Base-by-base conservation (phyloP, 495 filamentous ascomycete species). In the Penicillium alfredii region DNA sequence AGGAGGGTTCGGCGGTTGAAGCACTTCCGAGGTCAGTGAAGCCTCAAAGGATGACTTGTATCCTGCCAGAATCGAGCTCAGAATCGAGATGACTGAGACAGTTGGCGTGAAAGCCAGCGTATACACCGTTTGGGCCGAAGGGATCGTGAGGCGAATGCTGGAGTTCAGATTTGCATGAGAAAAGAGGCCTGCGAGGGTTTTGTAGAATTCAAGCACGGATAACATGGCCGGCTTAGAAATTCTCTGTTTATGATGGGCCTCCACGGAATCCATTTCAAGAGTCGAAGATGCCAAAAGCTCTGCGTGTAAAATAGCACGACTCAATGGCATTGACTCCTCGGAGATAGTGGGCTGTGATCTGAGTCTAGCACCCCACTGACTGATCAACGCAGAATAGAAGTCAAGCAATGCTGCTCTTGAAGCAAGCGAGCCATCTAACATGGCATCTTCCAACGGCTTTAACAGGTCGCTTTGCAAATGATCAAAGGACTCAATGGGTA, bases 31-130 rank as follows among this genome's bases (percentile, higher is more conserved):
- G 4, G 54, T 60, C 58, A 82, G 73, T 43, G 80, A 74, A 4
- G 61, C 57, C 53, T 93, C 86, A 53, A 90, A 89, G 1, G 82
- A 78, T 5, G 63, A 64, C 52, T 93, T 94, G 61, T 88, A 86
- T 39, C 53, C 66, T 3, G 72, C 71, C 15, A 81, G 60, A 12
- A 90, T 71, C 20, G 72, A 70, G 52, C 78, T 87, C 25, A 89
- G 74, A 6, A 76, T 77, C 2, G 86, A 87, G n/a, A 88, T 69
- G 17, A 72, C 71, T 4, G 72, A 69, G 7, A 77, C 64, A 4
- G 76, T 80, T 2, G 75, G 58, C 12, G 68, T 71, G 47, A 89
- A 89, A 37, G 77, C 58, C 21, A 90, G 64, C 13, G 69, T 72
- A 55, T 92, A 92, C 17, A 89, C 71, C 14, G 85, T 66, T 10